Percentiles rank a stretch among this genome's conserved stretches.
phyloP scores from a whole-genome alignment of 352 stramenopile genomes.

The Phytophthora europaea region DNA sequence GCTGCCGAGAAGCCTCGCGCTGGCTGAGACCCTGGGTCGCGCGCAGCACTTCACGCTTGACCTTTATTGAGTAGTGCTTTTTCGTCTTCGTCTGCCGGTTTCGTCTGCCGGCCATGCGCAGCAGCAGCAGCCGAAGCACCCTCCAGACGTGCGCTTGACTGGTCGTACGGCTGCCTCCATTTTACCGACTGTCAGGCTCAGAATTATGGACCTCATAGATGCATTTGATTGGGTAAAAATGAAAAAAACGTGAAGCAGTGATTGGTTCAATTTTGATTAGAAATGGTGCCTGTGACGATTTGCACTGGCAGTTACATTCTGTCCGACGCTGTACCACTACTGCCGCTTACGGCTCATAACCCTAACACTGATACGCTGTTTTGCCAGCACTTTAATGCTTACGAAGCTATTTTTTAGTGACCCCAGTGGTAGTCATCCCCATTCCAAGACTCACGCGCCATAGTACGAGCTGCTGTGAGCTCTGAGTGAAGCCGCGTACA shows the following conservation, averaged over 20 bases:
- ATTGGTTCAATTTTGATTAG: background rate
- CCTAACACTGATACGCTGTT: no score
- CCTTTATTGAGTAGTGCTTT: background rate
- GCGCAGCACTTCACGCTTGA: background rate
- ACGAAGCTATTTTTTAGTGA: no score
- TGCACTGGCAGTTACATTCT: background rate
- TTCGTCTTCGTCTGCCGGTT: background rate
- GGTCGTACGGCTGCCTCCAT: constrained; percentile 5
- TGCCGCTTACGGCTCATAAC: no score
- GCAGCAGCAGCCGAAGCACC: no score
- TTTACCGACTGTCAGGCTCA: no score
- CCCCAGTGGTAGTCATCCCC: no score
- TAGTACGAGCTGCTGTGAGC: no score
- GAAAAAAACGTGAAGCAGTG: background rate
- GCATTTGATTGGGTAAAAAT: constrained; percentile 4
- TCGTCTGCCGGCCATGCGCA: background rate
- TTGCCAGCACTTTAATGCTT: no score
- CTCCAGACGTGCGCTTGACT: no score
- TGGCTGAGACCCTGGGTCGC: constrained; percentile 6
- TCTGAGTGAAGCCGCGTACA: no score
- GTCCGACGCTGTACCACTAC: background rate
- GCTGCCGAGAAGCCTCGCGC: background rate
- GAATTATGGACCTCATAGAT: background rate
- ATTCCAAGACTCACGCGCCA: no score
- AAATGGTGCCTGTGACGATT: no score